Base-by-base conservation (phyloP, 257 asterid genomes). In the Penstemon newberryi region DNA sequence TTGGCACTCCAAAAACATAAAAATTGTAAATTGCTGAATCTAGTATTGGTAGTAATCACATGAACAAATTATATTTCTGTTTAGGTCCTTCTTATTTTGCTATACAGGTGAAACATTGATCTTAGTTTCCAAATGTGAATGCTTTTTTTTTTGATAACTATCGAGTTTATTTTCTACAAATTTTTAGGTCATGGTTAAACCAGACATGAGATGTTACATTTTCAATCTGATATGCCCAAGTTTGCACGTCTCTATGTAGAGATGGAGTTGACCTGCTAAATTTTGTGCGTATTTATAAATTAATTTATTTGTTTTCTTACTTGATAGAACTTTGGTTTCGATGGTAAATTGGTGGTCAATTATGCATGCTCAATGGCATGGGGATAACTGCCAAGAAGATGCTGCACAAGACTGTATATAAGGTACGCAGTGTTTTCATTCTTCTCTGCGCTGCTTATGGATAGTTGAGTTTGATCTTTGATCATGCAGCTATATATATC, bases 291-390 rank as follows among this genome's bases (percentile, higher is more conserved):
- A 43, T 60, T 38, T 69, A 12, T 55, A 63, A 11, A 46, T 39
- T 43, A 40, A 72, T 12, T 52, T 37, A 51, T 63, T 45, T 25
- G 33, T 0, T 0, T 25, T 25, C 33, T 70, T 64, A 43, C 56
- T 33, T 57, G 82, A 82, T 96, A 93, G 97, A 93, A 89, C 81
- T 93, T 93, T 63, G 96, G 97, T 53, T 70, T 88, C 75, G 96
- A 93, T 71, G 97, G 99, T 19, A 90, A 90, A 77, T 76, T 93
- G 86, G 89, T 93, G 75, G 96, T 93, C 63, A 90, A 93, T 58
- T 93, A 93, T 69, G 97, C 99, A 3, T 88, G 86, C 82, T 90
- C 99, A 72, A 90, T 93, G 99, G 99, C 97, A 6, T 93, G 99
- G 99, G 99, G 99, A 18, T 93, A 76, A 88, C 53, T 58, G 40